phyloP scores from a whole-genome alignment of 2,329 filamentous ascomycete genomes.

The Calonectria hawksworthii region DNA sequence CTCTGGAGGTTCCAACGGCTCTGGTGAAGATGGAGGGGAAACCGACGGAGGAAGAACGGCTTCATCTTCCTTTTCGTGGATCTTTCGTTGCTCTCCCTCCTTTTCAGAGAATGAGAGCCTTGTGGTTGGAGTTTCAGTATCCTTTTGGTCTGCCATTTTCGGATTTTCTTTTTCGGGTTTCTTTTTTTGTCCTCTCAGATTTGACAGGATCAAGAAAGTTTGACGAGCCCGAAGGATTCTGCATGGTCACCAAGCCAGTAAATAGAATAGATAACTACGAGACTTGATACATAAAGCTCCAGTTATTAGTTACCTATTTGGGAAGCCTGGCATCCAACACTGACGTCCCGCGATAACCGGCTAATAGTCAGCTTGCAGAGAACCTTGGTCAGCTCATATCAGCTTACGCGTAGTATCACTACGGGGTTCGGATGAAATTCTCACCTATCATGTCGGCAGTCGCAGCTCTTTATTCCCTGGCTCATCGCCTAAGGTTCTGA shows the following conservation, averaged over 20 bases:
- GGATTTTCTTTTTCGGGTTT: too few species aligned
- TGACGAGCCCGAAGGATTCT: not conserved
- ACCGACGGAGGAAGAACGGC: not conserved
- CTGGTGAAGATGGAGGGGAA: not conserved
- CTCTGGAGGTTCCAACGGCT: not conserved
- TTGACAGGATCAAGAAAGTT: not conserved
- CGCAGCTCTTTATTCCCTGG: not conserved
- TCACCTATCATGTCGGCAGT: not conserved
- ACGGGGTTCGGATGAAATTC: not conserved
- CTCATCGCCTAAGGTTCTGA: not conserved
- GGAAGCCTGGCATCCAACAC: not conserved
- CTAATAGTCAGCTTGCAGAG: not conserved
- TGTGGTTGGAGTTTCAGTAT: slow-evolving; percentile 13
- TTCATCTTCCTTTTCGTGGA: not conserved
- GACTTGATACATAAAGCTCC: not conserved
- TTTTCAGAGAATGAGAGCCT: slow-evolving; percentile 24
- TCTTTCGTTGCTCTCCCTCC: not conserved
- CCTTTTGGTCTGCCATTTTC: slow-evolving; percentile 19
- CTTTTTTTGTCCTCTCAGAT: not conserved
- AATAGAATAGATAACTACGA: not conserved
- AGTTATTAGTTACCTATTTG: not conserved
- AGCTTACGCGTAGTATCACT: slow-evolving; percentile 23
- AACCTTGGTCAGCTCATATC: slow-evolving; percentile 14
- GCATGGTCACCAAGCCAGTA: not conserved
- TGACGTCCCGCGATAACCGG: not conserved